Evolutionary conservation across 805 yeast genomes (phyloP).

Genomic region (Kuraishia borneana): DNA sequence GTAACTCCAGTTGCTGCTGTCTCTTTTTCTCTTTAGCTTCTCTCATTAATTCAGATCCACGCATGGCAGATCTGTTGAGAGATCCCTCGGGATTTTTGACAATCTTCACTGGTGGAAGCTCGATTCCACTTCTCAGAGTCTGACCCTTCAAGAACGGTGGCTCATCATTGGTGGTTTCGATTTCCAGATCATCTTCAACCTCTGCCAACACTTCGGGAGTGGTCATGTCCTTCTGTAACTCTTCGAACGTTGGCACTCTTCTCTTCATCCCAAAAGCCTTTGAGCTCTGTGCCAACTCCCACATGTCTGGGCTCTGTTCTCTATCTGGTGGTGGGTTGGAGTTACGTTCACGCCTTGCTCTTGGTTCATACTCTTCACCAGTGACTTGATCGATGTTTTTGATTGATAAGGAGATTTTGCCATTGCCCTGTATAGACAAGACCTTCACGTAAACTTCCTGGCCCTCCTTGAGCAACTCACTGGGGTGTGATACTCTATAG

Average conservation of each 20-base stretch:
- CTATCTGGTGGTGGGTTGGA: too few species aligned
- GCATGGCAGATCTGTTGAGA: slow-evolving; percentile 60
- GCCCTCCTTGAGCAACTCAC: slow-evolving; percentile 41
- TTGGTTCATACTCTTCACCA: slow-evolving; percentile 28
- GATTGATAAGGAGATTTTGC: slow-evolving; percentile 53
- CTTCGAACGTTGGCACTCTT: slow-evolving; percentile 5
- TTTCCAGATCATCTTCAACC: slow-evolving; percentile 46
- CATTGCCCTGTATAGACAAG: slow-evolving; percentile 15
- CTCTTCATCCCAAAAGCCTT: slow-evolving; percentile 20
- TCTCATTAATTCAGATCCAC: slow-evolving; percentile 59
- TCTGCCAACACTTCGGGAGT: slow-evolving; percentile 10
- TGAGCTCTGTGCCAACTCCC: slow-evolving; percentile 39
- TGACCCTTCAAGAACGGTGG: slow-evolving; percentile 67
- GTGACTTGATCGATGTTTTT: slow-evolving; percentile 60
- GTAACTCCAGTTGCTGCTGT: slow-evolving; percentile 36
- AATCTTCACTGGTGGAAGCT: slow-evolving; percentile 42
- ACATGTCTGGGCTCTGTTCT: slow-evolving; percentile 85
- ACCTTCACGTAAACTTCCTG: slow-evolving; percentile 55
- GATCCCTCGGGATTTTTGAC: slow-evolving; percentile 72
- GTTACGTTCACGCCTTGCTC: slow-evolving; percentile 46
- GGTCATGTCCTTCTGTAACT: slow-evolving; percentile 4
- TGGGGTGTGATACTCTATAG: slow-evolving; percentile 42
- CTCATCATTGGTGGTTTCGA: slow-evolving; percentile 57
- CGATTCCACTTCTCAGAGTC: slow-evolving; percentile 18
- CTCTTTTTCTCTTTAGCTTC: slow-evolving; percentile 51